Evolutionary conservation across 2,329 filamentous ascomycete genomes (phyloP).

Genomic region (Trichoderma citrinoviride): DNA sequence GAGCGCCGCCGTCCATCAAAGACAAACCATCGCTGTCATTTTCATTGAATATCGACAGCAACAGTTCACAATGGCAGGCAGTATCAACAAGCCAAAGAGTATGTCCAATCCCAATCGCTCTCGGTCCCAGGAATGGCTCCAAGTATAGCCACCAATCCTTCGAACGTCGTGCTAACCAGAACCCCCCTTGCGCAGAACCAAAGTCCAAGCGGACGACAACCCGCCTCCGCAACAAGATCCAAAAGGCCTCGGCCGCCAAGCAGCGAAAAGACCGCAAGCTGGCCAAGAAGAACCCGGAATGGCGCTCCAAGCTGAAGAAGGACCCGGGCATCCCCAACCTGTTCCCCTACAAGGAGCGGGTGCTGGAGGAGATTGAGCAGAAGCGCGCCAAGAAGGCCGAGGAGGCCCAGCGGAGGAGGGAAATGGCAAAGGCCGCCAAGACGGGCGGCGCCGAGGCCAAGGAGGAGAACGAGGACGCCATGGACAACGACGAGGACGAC

Average conservation of each 20-base stretch:
- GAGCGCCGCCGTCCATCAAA: conserved; percentile 8
- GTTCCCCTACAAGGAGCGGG: conserved; percentile 96
- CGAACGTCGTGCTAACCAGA: not conserved
- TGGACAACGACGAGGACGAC: conserved; percentile 45
- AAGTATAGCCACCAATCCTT: no score
- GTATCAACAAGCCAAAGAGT: conserved; percentile 57
- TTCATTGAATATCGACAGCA: not conserved
- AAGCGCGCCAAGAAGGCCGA: conserved; percentile 76
- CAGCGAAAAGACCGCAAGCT: conserved; percentile 85
- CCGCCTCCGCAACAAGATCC: conserved; percentile 90
- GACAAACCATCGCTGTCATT: not conserved
- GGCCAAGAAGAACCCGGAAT: conserved; percentile 96
- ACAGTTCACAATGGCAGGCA: conserved; percentile 47
- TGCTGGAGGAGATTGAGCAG: conserved; percentile 93
- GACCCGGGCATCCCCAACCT: conserved; percentile 96
- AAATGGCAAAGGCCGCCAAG: conserved; percentile 67
- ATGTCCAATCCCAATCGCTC: no score
- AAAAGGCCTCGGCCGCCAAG: conserved; percentile 87
- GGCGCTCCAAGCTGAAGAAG: conserved; percentile 93
- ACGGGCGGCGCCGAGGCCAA: conserved; percentile 43
- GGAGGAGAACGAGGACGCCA: conserved; percentile 44
- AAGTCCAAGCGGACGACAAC: conserved; percentile 90
- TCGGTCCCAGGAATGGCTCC: no score
- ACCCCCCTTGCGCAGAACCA: conserved; percentile 60
- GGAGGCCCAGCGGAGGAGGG: conserved; percentile 66